Percentiles rank a stretch among this genome's conserved stretches.
These are phyloP conservation scores for Hibiscus mutabilis DNA, from an alignment of 345 rosid species.

Conservation along the genomic window DNA sequence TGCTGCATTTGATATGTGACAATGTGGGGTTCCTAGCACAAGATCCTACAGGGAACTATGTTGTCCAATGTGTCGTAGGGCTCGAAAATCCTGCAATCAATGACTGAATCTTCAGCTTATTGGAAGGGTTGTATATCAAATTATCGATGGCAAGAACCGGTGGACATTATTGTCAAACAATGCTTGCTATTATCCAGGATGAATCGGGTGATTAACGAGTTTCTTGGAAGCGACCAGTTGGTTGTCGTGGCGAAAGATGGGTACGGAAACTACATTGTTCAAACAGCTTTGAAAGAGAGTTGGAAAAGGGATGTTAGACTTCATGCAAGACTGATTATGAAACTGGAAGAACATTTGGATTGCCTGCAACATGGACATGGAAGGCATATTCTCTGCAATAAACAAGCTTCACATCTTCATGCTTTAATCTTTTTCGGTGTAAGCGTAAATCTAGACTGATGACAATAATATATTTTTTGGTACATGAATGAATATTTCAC, in stretches of 20 bases:
- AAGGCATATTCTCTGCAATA: neutral
- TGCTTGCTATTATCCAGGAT: neutral
- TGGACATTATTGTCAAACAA: neutral
- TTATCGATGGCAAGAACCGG: neutral
- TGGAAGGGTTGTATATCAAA: neutral
- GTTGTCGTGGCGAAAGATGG: neutral
- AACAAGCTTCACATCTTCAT: neutral
- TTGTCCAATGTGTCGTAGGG: neutral
- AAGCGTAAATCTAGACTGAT: too few relatives aligned
- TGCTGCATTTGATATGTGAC: neutral
- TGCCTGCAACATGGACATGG: neutral
- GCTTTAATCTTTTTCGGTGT: too few relatives aligned
- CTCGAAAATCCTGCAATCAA: neutral
- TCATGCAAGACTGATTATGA: neutral
- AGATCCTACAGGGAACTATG: neutral
- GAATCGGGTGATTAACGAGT: neutral
- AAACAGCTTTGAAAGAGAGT: slow-evolving; percentile 1
- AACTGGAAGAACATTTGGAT: neutral
- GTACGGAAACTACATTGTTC: slow-evolving; percentile 3
- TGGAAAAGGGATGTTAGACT: neutral
- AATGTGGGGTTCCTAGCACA: neutral
- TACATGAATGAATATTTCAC: too few relatives aligned
- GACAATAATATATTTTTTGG: too few relatives aligned
- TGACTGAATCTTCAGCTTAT: neutral
- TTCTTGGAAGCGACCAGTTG: neutral